Evolutionary conservation across 345 rosid species (phyloP), one percentile per base, ranked within the genome.

Genomic region (Populus tremula): DNA sequence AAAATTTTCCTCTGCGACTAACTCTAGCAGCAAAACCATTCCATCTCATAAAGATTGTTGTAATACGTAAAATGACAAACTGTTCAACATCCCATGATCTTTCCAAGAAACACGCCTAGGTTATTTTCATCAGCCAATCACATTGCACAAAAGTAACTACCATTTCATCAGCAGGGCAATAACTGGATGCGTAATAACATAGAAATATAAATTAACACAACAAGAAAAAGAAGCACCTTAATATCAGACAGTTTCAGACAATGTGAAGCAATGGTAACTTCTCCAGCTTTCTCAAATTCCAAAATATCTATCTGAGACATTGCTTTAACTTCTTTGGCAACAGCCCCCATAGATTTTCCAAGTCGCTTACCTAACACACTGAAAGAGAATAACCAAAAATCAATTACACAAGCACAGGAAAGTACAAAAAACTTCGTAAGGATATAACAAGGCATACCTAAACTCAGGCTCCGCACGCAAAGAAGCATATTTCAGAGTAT

Each of bases 391-490:
- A 79, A 78, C 66, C 74, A 79, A 53, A 71, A 17, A 77, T 49
- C 61, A 72, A 67, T 62, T 11, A 81, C 27, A n/a, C 11, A 73
- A 76, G 56, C 13, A 38, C 69, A 62, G 68, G 76, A 75, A 73
- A 76, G 54, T 72, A 38, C 66, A 76, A 13, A 21, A 59, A 45
- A 53, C 6, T 64, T 29, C 56, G 43, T 64, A 39, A 69, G 23
- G 64, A 74, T 47, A 76, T 45, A 74, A 72, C 36, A 82, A 53
- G 67, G 33, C 84, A 72, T 80, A 92, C 99, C 98, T 94, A 77
- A 94, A 96, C 81, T 96, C 99, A 27, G 99, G 99, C 83, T 94
- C 99, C 16, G 98, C 98, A 25, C 94, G 94, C 62, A 94, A 81
- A 76, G 91, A 86, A 63, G 98, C 93, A 86, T 91, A 96, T 87